Base-by-base conservation (phyloP, 2,329 filamentous ascomycete genomes). In the Diaporthe helianthi region DNA sequence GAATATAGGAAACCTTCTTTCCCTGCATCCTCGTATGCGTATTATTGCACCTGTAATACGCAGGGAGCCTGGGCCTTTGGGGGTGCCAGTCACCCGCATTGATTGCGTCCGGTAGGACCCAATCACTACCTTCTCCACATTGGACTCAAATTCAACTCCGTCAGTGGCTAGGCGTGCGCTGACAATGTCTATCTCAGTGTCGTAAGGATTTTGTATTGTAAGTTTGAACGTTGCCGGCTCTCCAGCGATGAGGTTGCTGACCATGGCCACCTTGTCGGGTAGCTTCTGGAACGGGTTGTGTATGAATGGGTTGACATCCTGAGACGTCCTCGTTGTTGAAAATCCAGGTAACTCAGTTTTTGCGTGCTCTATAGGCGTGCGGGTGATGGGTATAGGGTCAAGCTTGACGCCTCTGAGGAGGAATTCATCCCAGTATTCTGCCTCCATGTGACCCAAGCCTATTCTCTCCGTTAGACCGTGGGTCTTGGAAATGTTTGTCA, bases 341-440 rank as follows among this genome's bases (percentile, higher is more conserved):
- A 82, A 83, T 10, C 85, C 85, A 0, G 86, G 85, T 17, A 89
- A 78, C 19, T 85, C 82, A 67, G 81, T 86, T 71, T 83, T 87
- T 2, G 85, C 83, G 75, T 94, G 92, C 7, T 90, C 85, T 64
- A 93, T 86, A 0, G 93, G 90, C 19, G 86, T 85, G 73, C 87
- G 86, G 13, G 86, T 85, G 51, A 83, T 80, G 12, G 89, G 83
- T 46, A 88, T 79, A 29, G 91, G 83, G 63, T 94, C 88, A 52
- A 97, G 82, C 67, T 90, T 87, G 74, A 97, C 83, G 72, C 89
- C 89, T 61, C 96, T 90, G 55, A 99, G 86, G 10, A 99, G 83
- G 74, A 98, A 98, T 76, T 97, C 93, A 78, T 99, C 96, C 96
- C 96, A 99, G 77, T 98, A 99, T 74, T 96, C 92, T 7, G 93